Conservation (phyloP, 257 asterid species). For the Plectranthus barbatus region DNA sequence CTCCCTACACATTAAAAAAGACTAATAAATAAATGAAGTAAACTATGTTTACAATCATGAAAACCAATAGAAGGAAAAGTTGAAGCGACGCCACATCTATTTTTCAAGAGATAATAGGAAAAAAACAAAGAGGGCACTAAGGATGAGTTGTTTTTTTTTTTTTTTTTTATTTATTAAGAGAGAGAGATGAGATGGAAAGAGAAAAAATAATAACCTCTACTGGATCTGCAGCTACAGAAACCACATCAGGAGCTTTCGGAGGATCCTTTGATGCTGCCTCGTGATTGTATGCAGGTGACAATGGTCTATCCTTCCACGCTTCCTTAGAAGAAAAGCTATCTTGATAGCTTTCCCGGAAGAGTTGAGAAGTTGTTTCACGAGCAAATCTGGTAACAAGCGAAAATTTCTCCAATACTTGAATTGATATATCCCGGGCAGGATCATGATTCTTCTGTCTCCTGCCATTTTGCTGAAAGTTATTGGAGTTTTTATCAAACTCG, state of each 20-base stretch:
- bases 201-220: conserved; percentile 49
- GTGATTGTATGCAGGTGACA: conserved; percentile 25
- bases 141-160: not conserved
- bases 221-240: conserved; percentile 62
- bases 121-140: not conserved
- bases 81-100: not conserved
- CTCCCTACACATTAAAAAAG: not conserved
- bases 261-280: conserved; percentile 32
- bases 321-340: conserved; percentile 55
- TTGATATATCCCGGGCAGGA: conserved; percentile 86
- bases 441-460: conserved; percentile 61
- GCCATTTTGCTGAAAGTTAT: conserved; percentile 45
- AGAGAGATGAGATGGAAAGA: not conserved
- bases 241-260: conserved; percentile 29
- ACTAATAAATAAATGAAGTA: not conserved
- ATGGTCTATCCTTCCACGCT: conserved; percentile 41
- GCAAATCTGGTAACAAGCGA: conserved; percentile 97
- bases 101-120: conserved; percentile 2
- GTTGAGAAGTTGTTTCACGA: conserved; percentile 97
- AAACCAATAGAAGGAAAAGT: not conserved
- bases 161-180: too few species aligned
- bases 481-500: conserved; percentile 32
- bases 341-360: conserved; percentile 63
- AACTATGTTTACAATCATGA: conserved; percentile 3
- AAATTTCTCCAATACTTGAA: conserved; percentile 90